phyloP scores from a whole-genome alignment of 2,329 filamentous ascomycete genomes.

The Curvularia hawaiiensis region DNA sequence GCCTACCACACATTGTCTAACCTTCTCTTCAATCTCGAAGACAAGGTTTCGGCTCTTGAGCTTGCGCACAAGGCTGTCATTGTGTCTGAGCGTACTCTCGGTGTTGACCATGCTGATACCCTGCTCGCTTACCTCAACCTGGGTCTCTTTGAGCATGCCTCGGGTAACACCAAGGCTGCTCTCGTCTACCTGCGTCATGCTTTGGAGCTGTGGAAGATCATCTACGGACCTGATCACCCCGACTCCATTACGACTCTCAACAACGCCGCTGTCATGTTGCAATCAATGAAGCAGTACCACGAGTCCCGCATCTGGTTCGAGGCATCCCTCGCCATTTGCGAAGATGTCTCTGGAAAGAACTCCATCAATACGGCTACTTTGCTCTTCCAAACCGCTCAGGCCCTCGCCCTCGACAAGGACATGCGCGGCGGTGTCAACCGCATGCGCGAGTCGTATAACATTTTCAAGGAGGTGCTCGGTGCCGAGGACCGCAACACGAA shows the following conservation, averaged over 20 bases:
- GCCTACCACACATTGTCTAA: slow-evolving; percentile 95
- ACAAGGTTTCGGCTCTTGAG: slow-evolving; percentile 95
- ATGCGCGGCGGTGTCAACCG: slow-evolving; percentile 87
- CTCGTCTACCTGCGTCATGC: slow-evolving; percentile 90
- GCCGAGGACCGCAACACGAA: slow-evolving; percentile 96
- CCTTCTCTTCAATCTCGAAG: slow-evolving; percentile 96
- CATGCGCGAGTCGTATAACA: slow-evolving; percentile 97
- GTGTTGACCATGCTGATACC: slow-evolving; percentile 91
- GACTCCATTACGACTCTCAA: slow-evolving; percentile 99
- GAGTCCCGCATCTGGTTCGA: slow-evolving; percentile 98
- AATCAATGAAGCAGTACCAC: slow-evolving; percentile 91
- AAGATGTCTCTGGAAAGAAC: slow-evolving; percentile 84
- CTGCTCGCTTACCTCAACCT: slow-evolving; percentile 96
- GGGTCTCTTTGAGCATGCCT: slow-evolving; percentile 89
- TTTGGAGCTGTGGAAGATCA: slow-evolving; percentile 93
- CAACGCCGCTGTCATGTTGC: slow-evolving; percentile 98
- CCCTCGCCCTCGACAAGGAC: slow-evolving; percentile 92
- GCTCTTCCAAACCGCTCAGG: slow-evolving; percentile 95
- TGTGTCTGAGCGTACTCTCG: slow-evolving; percentile 90
- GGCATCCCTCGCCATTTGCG: slow-evolving; percentile 85
- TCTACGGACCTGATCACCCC: slow-evolving; percentile 91
- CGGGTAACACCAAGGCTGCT: slow-evolving; percentile 87
- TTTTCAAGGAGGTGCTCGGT: slow-evolving; percentile 87
- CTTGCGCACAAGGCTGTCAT: slow-evolving; percentile 96
- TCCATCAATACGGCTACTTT: slow-evolving; percentile 94